Evolutionary conservation across 1,139 yeast species (phyloP), one percentile per base, ranked within the genome.

Genomic region (Williopsis jadinii): DNA sequence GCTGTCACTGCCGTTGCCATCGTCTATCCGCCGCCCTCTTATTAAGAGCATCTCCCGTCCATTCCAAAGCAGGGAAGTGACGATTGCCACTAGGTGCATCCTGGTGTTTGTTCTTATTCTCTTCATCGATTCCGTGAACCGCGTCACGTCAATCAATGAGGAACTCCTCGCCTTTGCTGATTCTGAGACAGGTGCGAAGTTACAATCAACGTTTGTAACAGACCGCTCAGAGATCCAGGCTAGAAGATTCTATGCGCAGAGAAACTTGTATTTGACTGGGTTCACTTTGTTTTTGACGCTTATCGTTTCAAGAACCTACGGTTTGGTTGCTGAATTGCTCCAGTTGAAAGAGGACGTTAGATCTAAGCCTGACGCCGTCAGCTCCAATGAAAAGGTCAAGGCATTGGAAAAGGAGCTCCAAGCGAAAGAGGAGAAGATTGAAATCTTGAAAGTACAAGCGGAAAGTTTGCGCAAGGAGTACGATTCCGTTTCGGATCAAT

Each of bases 251-350:
- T 88, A 90, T 59, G 87, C 97, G 15, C 98, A 94, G 68, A 80
- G 99, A 67, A 94, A 94, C 70, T 81, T 90, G 84, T 94, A 94
- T 58, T 74, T 94, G 46, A 87, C 97, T 55, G 99, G 99, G 2
- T 88, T 90, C 66, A 88, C 97, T 3, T 73, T 94, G 62, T 94
- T 94, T 62, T 70, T 92, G 59, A 85, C 96, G 2, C 71, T 88
- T 57, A 83, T 88, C 45, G 77, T 90, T 54, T 80, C 83, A 56
- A 77, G 97, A 66, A 88, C 96, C n/a, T 87, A 84, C 60, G 70
- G 78, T 5, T 71, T 90, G 59, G 95, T 87, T 30, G 80, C 80
- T 41, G 95, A 85, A 55, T 71, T 87, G 63, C 66, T 87, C 49
- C 74, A 73, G 48, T 72, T 85, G 59, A 83, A 82, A 57, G 76